These are phyloP conservation scores for Colletotrichum noveboracense DNA, from an alignment of 2,329 filamentous ascomycete species.

Conservation along the genomic window DNA sequence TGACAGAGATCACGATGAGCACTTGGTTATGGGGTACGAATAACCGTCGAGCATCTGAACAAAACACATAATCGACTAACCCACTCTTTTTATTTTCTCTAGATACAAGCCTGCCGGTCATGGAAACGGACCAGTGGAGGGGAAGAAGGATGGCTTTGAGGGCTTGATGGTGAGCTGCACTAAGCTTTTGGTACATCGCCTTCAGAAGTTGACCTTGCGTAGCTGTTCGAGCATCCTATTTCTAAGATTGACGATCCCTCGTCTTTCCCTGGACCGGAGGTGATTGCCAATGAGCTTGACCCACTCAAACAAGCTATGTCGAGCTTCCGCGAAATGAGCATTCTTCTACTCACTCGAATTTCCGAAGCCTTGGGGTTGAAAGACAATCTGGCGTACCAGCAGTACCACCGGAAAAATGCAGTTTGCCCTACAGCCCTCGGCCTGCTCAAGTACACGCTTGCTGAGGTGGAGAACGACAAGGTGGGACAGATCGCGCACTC, in stretches of 20 bases:
- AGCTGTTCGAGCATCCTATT: slow-evolving; percentile 4
- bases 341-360: neutral
- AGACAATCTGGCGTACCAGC: neutral
- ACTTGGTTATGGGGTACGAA: neutral
- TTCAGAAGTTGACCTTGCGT: neutral
- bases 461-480: neutral
- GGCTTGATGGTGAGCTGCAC: neutral
- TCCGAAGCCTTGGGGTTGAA: neutral
- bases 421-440: slow-evolving; percentile 1
- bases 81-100: neutral
- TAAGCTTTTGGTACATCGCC: rapidly evolving
- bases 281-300: neutral
- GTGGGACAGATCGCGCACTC: slow-evolving; percentile 22
- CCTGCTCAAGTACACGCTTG: slow-evolving; percentile 1
- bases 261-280: neutral
- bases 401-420: neutral
- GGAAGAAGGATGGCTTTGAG: slow-evolving; percentile 2
- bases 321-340: neutral
- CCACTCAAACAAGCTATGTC: neutral
- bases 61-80: neutral
- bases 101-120: slow-evolving; percentile 6
- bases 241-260: neutral
- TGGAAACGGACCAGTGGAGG: neutral
- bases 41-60: rapidly evolving
- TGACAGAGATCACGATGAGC: slow-evolving; percentile 2